phyloP scores from a whole-genome alignment of 805 yeast species.

The Wickerhamia fluorescens region DNA sequence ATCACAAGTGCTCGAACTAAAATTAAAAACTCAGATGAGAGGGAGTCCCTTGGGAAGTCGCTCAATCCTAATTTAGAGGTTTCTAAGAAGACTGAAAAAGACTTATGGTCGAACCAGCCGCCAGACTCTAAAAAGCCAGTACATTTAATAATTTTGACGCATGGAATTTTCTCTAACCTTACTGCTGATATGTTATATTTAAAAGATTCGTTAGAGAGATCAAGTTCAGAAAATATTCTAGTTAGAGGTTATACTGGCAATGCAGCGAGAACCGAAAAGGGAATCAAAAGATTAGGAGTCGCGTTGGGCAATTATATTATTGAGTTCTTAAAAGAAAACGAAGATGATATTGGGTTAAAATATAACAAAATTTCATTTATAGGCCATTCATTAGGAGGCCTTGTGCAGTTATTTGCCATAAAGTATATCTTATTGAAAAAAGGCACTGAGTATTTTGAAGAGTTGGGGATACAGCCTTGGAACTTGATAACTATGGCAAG shows the following conservation, averaged over 20 bases:
- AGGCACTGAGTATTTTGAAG: slow-evolving; percentile 24
- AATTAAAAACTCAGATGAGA: not conserved
- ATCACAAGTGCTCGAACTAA: not conserved
- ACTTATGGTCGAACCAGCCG: slow-evolving; percentile 28
- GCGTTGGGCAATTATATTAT: slow-evolving; percentile 23
- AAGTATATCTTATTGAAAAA: slow-evolving; percentile 25
- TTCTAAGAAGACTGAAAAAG: slow-evolving; percentile 17
- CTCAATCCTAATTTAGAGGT: slow-evolving; percentile 21
- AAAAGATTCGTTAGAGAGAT: slow-evolving; percentile 24
- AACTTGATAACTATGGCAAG: slow-evolving; percentile 36
- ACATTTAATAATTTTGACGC: slow-evolving; percentile 36
- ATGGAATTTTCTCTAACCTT: slow-evolving; percentile 37
- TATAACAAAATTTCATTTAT: slow-evolving; percentile 28
- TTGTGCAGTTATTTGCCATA: slow-evolving; percentile 35
- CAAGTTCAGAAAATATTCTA: slow-evolving; percentile 23
- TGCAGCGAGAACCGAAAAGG: slow-evolving; percentile 37
- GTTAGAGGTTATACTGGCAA: slow-evolving; percentile 33
- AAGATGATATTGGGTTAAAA: not conserved
- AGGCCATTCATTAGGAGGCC: slow-evolving; percentile 40
- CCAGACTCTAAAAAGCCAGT: slow-evolving; percentile 22
- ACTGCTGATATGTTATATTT: slow-evolving; percentile 40
- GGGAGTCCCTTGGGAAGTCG: not conserved
- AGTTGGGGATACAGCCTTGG: slow-evolving; percentile 19
- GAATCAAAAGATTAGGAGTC: slow-evolving; percentile 30
- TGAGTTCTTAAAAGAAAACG: slow-evolving; percentile 16